These are phyloP conservation scores for Agrocybe chaxingu DNA, from an alignment of 768 basidiomycete genomes.

Conservation along the genomic window DNA sequence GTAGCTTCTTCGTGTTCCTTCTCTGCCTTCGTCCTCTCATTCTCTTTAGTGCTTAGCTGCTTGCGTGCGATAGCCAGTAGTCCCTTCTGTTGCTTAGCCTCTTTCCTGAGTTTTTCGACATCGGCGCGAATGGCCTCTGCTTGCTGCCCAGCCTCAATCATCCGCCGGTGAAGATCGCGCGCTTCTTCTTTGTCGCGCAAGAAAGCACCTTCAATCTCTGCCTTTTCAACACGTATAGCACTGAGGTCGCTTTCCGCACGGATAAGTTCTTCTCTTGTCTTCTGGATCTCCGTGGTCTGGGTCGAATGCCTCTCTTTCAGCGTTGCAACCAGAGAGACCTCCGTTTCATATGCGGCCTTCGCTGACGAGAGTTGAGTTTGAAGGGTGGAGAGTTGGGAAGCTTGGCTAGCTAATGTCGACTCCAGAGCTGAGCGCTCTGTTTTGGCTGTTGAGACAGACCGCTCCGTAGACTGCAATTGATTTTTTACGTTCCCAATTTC, in stretches of 20 bases:
- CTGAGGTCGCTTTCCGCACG: conserved; percentile 89
- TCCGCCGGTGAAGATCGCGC: conserved; percentile 76
- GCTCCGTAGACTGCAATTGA: conserved; percentile 77
- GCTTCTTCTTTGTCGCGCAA: conserved; percentile 94
- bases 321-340: conserved; percentile 63
- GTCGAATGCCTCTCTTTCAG: conserved; percentile 65
- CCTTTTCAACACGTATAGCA: conserved; percentile 83
- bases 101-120: conserved; percentile 87
- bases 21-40: conserved; percentile 64
- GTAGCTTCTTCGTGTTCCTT: conserved; percentile 71
- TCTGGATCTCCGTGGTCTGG: conserved; percentile 73
- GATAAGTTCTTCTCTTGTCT: conserved; percentile 76
- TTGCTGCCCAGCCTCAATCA: conserved; percentile 77
- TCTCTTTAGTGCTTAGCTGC: conserved; percentile 83
- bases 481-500: conserved; percentile 89
- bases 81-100: conserved; percentile 95
- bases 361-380: conserved; percentile 83
- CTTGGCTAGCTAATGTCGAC: conserved; percentile 60
- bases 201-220: conserved; percentile 83
- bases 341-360: conserved; percentile 83
- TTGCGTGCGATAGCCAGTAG: conserved; percentile 93
- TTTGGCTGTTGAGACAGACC: conserved; percentile 62
- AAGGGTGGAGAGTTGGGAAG: conserved; percentile 71
- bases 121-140: conserved; percentile 67
- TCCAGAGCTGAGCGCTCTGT: conserved; percentile 68